These are phyloP conservation scores for Aspergillus bertholletiae DNA, from an alignment of 495 filamentous ascomycete species.

Conservation along the genomic window DNA sequence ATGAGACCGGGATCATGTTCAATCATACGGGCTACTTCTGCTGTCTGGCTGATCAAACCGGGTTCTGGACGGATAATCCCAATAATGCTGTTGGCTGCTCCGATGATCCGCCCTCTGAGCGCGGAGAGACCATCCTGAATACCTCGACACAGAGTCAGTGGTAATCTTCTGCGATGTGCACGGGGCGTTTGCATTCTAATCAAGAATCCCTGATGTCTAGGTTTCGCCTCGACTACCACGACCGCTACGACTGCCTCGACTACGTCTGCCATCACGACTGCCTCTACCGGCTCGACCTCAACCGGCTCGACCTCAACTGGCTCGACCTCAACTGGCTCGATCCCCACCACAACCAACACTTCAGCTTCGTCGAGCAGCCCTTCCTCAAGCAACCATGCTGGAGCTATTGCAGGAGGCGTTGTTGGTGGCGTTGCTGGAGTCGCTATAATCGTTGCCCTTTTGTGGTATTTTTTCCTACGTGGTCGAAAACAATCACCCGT, in stretches of 20 bases:
- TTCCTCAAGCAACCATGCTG: not conserved
- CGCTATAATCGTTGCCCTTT: not conserved
- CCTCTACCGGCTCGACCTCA: not conserved
- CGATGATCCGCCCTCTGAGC: not conserved
- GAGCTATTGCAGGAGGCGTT: conserved; percentile 14
- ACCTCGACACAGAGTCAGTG: not conserved
- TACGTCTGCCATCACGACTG: not conserved
- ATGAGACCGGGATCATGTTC: conserved; percentile 4
- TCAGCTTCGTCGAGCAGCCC: not conserved
- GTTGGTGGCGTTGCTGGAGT: conserved; percentile 13
- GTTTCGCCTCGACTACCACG: not conserved
- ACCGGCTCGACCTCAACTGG: not conserved
- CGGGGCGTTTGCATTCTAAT: not conserved
- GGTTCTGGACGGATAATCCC: conserved; percentile 9
- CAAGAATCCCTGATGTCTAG: not conserved
- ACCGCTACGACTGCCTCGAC: not conserved
- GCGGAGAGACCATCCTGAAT: conserved; percentile 2
- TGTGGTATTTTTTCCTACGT: conserved; percentile 6
- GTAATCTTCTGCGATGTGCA: not conserved
- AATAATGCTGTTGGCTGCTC: conserved; percentile 7
- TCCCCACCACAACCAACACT: not conserved
- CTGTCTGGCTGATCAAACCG: conserved; percentile 3
- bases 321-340: not conserved
- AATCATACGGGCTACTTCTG: conserved; percentile 16
- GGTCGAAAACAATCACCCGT: conserved; percentile 1